A percentile compares a stretch with the other conserved stretches of the same genome.
phyloP scores from a whole-genome alignment of 169 alveolate species.

The Eimeria falciformis region DNA sequence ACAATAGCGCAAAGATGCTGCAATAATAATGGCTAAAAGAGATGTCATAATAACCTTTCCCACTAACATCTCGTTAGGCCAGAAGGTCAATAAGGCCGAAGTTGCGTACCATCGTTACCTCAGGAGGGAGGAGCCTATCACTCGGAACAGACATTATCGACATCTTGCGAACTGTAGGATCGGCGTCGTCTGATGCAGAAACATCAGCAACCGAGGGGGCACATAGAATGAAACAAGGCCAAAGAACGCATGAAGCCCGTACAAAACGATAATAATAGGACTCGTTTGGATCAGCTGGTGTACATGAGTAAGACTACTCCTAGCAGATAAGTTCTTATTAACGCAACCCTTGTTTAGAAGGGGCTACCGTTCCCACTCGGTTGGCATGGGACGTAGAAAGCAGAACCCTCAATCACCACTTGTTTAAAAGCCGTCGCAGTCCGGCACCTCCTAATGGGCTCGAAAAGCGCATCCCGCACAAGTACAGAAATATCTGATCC shows the following conservation, averaged over 20 bases:
- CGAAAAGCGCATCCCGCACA: constrained; percentile 93
- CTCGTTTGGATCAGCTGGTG: not conserved
- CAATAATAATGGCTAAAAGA: not conserved
- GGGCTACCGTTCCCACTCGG: constrained; percentile 78
- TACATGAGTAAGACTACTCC: not conserved
- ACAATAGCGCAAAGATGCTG: not conserved
- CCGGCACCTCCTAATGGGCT: constrained; percentile 93
- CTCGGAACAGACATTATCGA: constrained; percentile 87
- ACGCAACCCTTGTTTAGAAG: not conserved
- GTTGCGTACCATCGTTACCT: constrained; percentile 67
- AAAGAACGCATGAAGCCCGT: too few species aligned
- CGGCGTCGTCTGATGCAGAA: constrained; percentile 82
- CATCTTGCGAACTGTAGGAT: constrained; percentile 84
- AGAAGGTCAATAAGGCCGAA: not conserved
- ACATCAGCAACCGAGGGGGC: too few species aligned
- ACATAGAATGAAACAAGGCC: too few species aligned
- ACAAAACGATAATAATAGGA: not conserved
- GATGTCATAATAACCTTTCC: not conserved
- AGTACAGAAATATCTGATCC: constrained; percentile 94
- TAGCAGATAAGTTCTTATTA: not conserved
- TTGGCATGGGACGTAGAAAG: constrained; percentile 86
- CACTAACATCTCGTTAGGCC: not conserved
- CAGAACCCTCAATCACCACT: constrained; percentile 82
- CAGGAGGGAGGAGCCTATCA: constrained; percentile 86
- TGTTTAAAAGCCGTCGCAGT: constrained; percentile 89